Evolutionary conservation across 805 yeast genomes (phyloP).

Genomic region (Yamadazyma sp.): DNA sequence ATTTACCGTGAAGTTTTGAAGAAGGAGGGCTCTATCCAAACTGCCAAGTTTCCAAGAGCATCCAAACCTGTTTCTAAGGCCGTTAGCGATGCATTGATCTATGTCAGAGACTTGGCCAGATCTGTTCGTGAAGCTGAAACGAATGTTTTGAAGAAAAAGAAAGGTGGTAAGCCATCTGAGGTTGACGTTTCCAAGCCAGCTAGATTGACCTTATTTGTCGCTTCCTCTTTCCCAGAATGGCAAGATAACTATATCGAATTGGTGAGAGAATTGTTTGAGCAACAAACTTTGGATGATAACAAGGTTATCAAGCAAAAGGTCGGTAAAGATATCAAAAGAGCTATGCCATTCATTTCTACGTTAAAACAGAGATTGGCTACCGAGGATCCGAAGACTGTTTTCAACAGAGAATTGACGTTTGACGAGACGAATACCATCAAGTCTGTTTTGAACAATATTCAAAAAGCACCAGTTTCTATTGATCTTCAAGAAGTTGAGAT

Average conservation of each 20-base stretch:
- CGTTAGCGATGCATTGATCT: conserved; percentile 67
- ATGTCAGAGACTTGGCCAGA: conserved; percentile 76
- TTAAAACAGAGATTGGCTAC: conserved; percentile 75
- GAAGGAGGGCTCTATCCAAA: conserved; percentile 65
- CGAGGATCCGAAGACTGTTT: conserved; percentile 74
- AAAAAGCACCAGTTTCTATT: conserved; percentile 61
- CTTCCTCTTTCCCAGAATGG: conserved; percentile 78
- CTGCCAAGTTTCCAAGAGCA: conserved; percentile 79
- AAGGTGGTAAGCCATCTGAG: conserved; percentile 74
- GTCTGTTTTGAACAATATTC: conserved; percentile 52
- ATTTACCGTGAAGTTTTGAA: conserved; percentile 81
- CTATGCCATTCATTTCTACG: conserved; percentile 93
- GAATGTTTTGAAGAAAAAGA: conserved; percentile 72
- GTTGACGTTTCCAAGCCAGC: conserved; percentile 75
- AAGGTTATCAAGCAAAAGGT: conserved; percentile 61
- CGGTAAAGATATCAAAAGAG: conserved; percentile 92
- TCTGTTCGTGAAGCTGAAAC: conserved; percentile 93
- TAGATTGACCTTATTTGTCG: conserved; percentile 67
- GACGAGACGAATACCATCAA: conserved; percentile 70
- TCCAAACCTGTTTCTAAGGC: conserved; percentile 61
- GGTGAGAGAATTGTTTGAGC: conserved; percentile 73
- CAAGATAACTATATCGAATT: conserved; percentile 60
- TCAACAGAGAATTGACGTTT: conserved; percentile 85
- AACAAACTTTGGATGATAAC: conserved; percentile 62
- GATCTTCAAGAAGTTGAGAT: conserved; percentile 57